A percentile compares a stretch with the other conserved stretches of the same genome.
phyloP scores from a whole-genome alignment of 495 filamentous ascomycete genomes.

The Xylaria venustula region DNA sequence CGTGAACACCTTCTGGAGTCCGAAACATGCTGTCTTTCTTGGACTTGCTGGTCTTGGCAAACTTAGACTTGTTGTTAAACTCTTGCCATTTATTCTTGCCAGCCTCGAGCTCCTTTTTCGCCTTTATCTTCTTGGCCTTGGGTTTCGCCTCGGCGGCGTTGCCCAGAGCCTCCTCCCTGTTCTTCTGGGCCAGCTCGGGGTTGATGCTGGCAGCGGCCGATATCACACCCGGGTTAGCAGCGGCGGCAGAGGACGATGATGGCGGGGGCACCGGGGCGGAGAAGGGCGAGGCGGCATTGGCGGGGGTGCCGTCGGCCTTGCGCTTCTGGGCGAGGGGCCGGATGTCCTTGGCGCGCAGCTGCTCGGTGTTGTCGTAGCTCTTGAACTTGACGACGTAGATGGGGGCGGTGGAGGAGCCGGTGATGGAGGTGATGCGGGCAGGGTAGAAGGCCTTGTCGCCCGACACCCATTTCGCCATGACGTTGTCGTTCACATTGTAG shows the following conservation, averaged over 20 bases:
- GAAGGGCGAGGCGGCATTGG: constrained; percentile 42
- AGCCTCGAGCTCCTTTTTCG: constrained; percentile 82
- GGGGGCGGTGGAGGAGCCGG: constrained; percentile 80
- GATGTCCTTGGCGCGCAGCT: constrained; percentile 79
- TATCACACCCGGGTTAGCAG: constrained; percentile 63
- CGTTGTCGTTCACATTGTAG: constrained; percentile 85
- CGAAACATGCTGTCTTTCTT: constrained; percentile 98
- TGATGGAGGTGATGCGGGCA: constrained; percentile 89
- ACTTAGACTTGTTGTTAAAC: constrained; percentile 77
- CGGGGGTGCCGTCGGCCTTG: constrained; percentile 81
- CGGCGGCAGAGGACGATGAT: constrained; percentile 27
- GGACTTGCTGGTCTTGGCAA: constrained; percentile 57
- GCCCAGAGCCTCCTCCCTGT: constrained; percentile 41
- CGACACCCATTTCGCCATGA: constrained; percentile 85
- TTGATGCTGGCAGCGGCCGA: constrained; percentile 87
- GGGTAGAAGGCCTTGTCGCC: constrained; percentile 91
- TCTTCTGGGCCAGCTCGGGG: constrained; percentile 69
- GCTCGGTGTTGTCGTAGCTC: constrained; percentile 83
- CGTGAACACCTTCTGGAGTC: constrained; percentile 79
- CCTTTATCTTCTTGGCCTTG: constrained; percentile 72
- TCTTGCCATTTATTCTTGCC: constrained; percentile 95
- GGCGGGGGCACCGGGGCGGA: constrained; percentile 42
- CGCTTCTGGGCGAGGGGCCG: constrained; percentile 81
- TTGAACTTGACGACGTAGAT: constrained; percentile 95
- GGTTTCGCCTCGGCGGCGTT: constrained; percentile 36